Evolutionary conservation across 2,329 filamentous ascomycete species (phyloP).

Genomic region (Penicillium polonicum): DNA sequence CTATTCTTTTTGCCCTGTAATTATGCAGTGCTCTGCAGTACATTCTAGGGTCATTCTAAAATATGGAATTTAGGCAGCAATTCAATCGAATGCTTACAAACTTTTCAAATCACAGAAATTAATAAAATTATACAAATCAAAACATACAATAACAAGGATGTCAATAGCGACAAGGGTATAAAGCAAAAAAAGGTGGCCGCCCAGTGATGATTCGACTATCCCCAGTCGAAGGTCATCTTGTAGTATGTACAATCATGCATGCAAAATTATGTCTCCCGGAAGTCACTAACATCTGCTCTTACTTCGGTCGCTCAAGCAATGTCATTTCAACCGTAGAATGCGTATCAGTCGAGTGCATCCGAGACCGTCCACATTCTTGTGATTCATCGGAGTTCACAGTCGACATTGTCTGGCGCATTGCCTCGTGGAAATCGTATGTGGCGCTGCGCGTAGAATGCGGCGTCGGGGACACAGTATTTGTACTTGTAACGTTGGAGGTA

Average conservation of each 20-base stretch:
- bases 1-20: background rate
- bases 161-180: slow-evolving; percentile 7
- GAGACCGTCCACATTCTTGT: background rate
- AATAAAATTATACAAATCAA: background rate
- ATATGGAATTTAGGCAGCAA: background rate
- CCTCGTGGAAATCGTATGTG: slow-evolving; percentile 20
- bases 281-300: background rate
- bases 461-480: background rate
- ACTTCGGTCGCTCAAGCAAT: slow-evolving; percentile 4
- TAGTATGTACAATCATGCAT: slow-evolving; percentile 1
- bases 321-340: slow-evolving; percentile 13
- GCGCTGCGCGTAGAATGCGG: slow-evolving; percentile 1
- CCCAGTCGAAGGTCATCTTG: background rate
- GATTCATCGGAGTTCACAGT: slow-evolving; percentile 5
- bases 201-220: slow-evolving; percentile 1
- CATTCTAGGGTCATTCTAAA: background rate
- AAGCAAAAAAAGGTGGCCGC: background rate
- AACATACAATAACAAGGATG: background rate
- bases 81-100: background rate
- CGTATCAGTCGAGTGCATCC: slow-evolving; percentile 6
- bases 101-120: background rate
- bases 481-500: background rate
- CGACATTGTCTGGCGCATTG: slow-evolving; percentile 13
- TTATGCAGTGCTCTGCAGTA: no score
- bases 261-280: background rate